These are phyloP conservation scores for Hawksworthiomyces lignivorus DNA, from an alignment of 2,329 filamentous ascomycete genomes.

Conservation along the genomic window DNA sequence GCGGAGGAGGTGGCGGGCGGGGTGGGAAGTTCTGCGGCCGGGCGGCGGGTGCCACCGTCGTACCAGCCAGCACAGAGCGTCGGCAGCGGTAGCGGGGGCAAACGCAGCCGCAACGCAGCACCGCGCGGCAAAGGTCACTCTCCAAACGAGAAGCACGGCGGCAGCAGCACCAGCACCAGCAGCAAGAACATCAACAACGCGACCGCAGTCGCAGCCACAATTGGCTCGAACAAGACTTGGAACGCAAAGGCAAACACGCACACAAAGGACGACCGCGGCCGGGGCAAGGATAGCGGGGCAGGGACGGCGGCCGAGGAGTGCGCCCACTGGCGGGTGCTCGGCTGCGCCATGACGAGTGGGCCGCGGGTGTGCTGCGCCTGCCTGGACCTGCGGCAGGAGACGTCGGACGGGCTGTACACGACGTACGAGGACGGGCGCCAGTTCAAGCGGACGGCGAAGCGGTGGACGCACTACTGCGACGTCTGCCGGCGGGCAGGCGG, in stretches of 20 bases:
- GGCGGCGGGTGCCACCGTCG: not conserved
- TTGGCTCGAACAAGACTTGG: not conserved
- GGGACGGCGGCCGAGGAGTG: not conserved
- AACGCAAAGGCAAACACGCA: no score
- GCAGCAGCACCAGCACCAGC: not conserved
- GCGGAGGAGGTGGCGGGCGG: not conserved
- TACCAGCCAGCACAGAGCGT: constrained; percentile 3
- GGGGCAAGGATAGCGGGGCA: no score
- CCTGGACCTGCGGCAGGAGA: constrained; percentile 1
- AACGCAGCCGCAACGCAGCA: no score
- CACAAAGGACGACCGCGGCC: no score
- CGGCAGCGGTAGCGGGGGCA: no score
- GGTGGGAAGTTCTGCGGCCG: no score
- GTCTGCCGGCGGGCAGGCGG: not conserved
- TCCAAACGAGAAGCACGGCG: no score
- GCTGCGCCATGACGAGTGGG: constrained; percentile 4
- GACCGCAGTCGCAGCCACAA: not conserved
- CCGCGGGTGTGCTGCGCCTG: constrained; percentile 9
- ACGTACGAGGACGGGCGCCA: constrained; percentile 6
- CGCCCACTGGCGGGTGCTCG: constrained; percentile 4
- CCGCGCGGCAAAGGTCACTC: no score
- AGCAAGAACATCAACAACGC: not conserved
- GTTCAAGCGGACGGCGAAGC: not conserved
- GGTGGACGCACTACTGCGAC: constrained; percentile 11
- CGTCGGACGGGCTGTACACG: constrained; percentile 6